Conservation (phyloP, 495 filamentous ascomycete species). For the Penicillium ochrochloron region DNA sequence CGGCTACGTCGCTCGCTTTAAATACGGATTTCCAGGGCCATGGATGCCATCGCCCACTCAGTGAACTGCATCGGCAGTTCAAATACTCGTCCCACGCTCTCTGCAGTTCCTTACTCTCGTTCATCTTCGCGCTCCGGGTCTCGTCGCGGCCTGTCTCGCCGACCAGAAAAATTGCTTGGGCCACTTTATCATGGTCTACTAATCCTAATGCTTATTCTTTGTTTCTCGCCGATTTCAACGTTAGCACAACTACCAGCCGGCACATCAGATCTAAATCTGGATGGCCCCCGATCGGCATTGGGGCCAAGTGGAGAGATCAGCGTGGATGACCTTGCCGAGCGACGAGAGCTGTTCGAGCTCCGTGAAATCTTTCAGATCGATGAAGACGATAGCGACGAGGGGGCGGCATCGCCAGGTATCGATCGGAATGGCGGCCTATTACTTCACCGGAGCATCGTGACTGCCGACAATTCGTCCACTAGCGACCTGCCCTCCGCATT, state of each 20-base stretch:
- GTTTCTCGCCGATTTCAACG: conserved; percentile 20
- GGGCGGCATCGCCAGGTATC: background rate
- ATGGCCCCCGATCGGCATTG: conserved; percentile 23
- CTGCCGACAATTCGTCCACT: conserved; percentile 30
- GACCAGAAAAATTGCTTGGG: conserved; percentile 8
- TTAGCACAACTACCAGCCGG: conserved; percentile 17
- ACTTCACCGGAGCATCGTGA: conserved; percentile 13
- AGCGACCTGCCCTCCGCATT: conserved; percentile 67
- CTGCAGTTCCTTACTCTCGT: conserved; percentile 16
- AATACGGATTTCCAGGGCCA: conserved; percentile 12
- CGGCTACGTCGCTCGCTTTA: conserved; percentile 29
- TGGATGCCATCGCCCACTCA: conserved; percentile 12
- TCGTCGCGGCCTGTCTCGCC: conserved; percentile 11
- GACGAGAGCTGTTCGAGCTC: conserved; percentile 16
- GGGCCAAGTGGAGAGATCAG: conserved; percentile 29
- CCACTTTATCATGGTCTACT: conserved; percentile 23
- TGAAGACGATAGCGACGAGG: background rate
- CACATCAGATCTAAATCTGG: conserved; percentile 6
- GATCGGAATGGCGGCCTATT: conserved; percentile 1
- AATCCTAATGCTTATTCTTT: conserved; percentile 35
- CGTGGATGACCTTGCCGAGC: conserved; percentile 23
- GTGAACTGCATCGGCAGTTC: conserved; percentile 10
- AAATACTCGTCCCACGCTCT: conserved; percentile 14
- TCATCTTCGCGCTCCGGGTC: conserved; percentile 18
- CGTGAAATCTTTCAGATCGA: background rate